Evolutionary conservation across 2,329 filamentous ascomycete species (phyloP).

Genomic region (Sporothrix mexicana): DNA sequence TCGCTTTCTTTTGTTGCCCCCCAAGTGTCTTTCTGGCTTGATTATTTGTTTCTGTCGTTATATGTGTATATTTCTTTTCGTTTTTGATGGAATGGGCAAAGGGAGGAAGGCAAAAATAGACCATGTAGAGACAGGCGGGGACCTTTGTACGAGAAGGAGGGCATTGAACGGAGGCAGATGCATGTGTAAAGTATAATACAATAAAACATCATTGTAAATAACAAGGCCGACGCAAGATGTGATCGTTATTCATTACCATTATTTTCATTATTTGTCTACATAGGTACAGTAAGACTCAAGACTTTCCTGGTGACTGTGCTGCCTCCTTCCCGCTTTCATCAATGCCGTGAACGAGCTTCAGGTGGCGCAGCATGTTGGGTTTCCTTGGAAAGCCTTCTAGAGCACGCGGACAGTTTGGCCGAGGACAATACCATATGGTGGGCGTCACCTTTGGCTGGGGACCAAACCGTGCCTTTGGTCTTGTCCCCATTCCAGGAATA

Average conservation of each 20-base stretch:
- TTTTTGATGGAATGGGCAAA: slow-evolving; percentile 12
- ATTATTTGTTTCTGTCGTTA: slow-evolving; percentile 19
- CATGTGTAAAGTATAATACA: slow-evolving; percentile 21
- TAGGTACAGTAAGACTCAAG: not conserved
- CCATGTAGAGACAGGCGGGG: slow-evolving; percentile 17
- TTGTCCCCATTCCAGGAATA: not conserved
- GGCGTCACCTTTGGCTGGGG: not conserved
- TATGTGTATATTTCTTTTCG: slow-evolving; percentile 24
- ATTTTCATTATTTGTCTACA: not conserved
- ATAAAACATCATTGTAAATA: not conserved
- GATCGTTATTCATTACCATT: slow-evolving; percentile 1
- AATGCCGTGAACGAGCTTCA: slow-evolving; percentile 50
- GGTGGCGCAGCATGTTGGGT: slow-evolving; percentile 50
- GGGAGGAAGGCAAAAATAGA: slow-evolving; percentile 19
- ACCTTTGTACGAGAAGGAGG: slow-evolving; percentile 24
- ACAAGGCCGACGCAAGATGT: not conserved
- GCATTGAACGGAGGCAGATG: not conserved
- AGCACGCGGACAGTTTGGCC: slow-evolving; percentile 47
- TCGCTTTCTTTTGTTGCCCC: not conserved
- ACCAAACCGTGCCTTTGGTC: not conserved
- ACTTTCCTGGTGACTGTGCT: no score
- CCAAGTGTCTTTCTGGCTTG: not conserved
- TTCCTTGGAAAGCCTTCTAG: slow-evolving; percentile 48
- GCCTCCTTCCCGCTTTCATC: not conserved
- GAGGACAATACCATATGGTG: slow-evolving; percentile 38